phyloP scores from a whole-genome alignment of 345 rosid genomes.

The Hibiscus mutabilis region DNA sequence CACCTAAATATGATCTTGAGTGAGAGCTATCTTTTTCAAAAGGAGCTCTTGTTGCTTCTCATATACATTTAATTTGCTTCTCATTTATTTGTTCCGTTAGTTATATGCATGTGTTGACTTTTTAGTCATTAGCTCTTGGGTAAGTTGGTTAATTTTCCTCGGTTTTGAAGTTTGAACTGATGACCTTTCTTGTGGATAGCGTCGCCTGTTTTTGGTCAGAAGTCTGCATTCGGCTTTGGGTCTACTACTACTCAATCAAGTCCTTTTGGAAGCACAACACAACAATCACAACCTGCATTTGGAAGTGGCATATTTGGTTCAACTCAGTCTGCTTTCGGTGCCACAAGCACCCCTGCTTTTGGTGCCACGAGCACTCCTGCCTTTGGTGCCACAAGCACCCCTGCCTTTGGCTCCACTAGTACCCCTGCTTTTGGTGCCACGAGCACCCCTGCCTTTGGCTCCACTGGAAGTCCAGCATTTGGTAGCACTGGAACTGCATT shows the following conservation, averaged over 20 bases:
- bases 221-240: slow-evolving; percentile 71
- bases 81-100: background rate
- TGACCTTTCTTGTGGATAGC: too few relatives aligned
- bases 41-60: background rate
- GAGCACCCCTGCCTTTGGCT: slow-evolving; percentile 38
- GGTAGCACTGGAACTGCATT: slow-evolving; percentile 27
- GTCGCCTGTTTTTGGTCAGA: slow-evolving; percentile 68
- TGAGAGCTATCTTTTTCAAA: background rate
- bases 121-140: slow-evolving; percentile 3
- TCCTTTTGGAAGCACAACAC: slow-evolving; percentile 60
- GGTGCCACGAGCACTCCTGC: slow-evolving; percentile 38
- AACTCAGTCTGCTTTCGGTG: slow-evolving; percentile 54
- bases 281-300: slow-evolving; percentile 68
- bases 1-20: too few relatives aligned
- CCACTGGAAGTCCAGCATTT: slow-evolving; percentile 15
- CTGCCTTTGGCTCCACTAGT: slow-evolving; percentile 42
- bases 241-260: slow-evolving; percentile 51
- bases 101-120: background rate
- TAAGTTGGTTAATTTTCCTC: background rate
- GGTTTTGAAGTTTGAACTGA: too few relatives aligned
- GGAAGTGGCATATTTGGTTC: slow-evolving; percentile 61
- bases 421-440: slow-evolving; percentile 52
- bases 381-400: slow-evolving; percentile 40
- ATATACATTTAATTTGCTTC: background rate
- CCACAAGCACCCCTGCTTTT: slow-evolving; percentile 35